phyloP scores from a whole-genome alignment of 2,329 filamentous ascomycete species.

The Colletotrichum lentis region DNA sequence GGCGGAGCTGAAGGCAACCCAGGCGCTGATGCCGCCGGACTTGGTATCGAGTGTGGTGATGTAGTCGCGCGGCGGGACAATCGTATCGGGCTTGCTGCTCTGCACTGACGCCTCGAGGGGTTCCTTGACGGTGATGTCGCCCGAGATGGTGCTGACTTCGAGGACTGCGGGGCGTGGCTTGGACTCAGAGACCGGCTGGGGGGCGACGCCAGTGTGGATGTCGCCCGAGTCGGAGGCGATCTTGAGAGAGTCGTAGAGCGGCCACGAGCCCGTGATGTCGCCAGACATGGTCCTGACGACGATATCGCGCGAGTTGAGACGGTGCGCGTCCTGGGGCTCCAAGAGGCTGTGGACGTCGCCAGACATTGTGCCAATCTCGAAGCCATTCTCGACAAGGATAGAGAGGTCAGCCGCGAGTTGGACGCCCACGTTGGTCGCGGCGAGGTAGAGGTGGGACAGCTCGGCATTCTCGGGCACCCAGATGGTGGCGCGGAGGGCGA shows the following conservation, averaged over 20 bases:
- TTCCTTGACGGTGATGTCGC: slow-evolving; percentile 52
- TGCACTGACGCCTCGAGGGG: slow-evolving; percentile 45
- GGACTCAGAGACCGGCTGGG: slow-evolving; percentile 50
- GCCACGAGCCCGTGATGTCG: slow-evolving; percentile 58
- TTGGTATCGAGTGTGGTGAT: slow-evolving; percentile 53
- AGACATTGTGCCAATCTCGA: slow-evolving; percentile 48
- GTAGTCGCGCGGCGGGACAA: slow-evolving; percentile 58
- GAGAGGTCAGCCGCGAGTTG: slow-evolving; percentile 52
- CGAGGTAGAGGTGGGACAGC: slow-evolving; percentile 51
- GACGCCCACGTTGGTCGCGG: slow-evolving; percentile 52
- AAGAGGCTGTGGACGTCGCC: slow-evolving; percentile 52
- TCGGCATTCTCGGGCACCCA: slow-evolving; percentile 54
- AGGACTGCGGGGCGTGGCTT: slow-evolving; percentile 52
- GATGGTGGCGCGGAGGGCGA: slow-evolving; percentile 58
- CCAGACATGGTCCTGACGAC: slow-evolving; percentile 55
- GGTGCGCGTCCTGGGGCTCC: slow-evolving; percentile 47
- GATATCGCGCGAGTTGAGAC: slow-evolving; percentile 54
- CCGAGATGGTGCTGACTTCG: slow-evolving; percentile 54
- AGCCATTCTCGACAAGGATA: slow-evolving; percentile 44
- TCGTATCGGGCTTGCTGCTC: slow-evolving; percentile 38
- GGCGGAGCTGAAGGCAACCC: slow-evolving; percentile 51
- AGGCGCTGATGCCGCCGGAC: slow-evolving; percentile 54
- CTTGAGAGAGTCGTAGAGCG: slow-evolving; percentile 58
- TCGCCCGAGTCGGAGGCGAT: slow-evolving; percentile 56
- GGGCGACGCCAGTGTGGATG: slow-evolving; percentile 52